phyloP scores from a whole-genome alignment of 805 yeast species.

The Candida caryicola region DNA sequence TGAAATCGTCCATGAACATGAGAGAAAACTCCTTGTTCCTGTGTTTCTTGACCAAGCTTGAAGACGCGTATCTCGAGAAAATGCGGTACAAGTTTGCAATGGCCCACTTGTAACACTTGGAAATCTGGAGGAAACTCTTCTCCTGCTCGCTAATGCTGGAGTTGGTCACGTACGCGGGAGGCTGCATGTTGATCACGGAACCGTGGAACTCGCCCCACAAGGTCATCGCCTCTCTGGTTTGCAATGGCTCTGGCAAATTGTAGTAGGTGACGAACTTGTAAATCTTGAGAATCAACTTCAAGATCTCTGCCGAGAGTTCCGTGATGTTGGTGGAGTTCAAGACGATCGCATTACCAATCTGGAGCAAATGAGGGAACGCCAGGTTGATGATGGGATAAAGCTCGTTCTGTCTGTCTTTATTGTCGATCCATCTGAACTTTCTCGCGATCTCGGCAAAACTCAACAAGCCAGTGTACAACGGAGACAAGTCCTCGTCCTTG shows the following conservation, averaged over 20 bases:
- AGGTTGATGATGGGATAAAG: slow-evolving; percentile 47
- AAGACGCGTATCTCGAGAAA: slow-evolving; percentile 67
- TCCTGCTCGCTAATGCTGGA: slow-evolving; percentile 54
- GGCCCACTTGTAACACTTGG: slow-evolving; percentile 76
- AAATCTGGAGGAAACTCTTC: slow-evolving; percentile 60
- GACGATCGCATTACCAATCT: slow-evolving; percentile 58
- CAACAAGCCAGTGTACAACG: slow-evolving; percentile 62
- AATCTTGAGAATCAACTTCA: slow-evolving; percentile 68
- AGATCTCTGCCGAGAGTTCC: slow-evolving; percentile 60
- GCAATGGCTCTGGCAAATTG: slow-evolving; percentile 67
- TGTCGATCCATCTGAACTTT: slow-evolving; percentile 68
- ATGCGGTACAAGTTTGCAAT: slow-evolving; percentile 72
- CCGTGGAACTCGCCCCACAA: slow-evolving; percentile 80
- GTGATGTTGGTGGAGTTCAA: slow-evolving; percentile 20
- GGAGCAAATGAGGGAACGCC: slow-evolving; percentile 64
- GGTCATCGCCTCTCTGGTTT: slow-evolving; percentile 45
- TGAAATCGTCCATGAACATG: slow-evolving; percentile 53
- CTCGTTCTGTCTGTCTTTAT: slow-evolving; percentile 34
- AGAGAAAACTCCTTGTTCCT: slow-evolving; percentile 60
- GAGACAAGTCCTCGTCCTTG: slow-evolving; percentile 19
- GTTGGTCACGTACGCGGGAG: slow-evolving; percentile 53
- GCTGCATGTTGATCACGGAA: slow-evolving; percentile 54
- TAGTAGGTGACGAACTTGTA: slow-evolving; percentile 74
- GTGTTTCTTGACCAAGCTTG: slow-evolving; percentile 42
- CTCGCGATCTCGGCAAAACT: slow-evolving; percentile 69